phyloP scores from a whole-genome alignment of 2,329 filamentous ascomycete species.

The Aureobasidium leucospermi region DNA sequence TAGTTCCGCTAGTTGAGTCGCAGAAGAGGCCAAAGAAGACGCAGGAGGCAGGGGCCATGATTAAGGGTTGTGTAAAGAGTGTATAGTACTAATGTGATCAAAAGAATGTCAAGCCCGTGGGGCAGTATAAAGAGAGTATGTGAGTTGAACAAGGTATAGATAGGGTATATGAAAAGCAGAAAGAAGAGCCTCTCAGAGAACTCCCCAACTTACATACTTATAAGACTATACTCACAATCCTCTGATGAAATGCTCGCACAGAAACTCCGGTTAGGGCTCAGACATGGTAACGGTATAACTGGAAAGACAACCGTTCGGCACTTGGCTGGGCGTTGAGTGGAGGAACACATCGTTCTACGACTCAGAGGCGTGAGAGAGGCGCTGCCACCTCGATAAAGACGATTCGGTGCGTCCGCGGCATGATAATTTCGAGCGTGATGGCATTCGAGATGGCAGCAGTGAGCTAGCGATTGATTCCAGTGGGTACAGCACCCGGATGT shows the following conservation, averaged over 20 bases:
- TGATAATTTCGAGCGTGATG: background rate
- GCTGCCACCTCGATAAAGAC: background rate
- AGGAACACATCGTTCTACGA: background rate
- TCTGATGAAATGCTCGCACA: background rate
- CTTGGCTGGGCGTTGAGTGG: background rate
- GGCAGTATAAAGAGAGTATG: background rate
- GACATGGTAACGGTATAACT: slow-evolving; percentile 7
- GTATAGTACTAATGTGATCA: background rate
- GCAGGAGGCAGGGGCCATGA: background rate
- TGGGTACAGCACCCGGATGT: background rate
- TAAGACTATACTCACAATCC: background rate
- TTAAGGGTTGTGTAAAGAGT: background rate
- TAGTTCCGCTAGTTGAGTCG: background rate
- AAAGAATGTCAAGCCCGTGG: background rate
- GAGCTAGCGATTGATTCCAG: background rate
- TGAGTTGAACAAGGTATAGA: background rate
- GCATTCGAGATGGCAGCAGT: background rate
- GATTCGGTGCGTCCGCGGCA: background rate
- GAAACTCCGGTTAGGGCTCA: background rate
- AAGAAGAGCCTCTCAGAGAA: background rate
- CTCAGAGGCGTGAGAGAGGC: background rate
- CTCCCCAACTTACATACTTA: background rate
- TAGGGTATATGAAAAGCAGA: background rate
- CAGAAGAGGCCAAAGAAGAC: background rate
- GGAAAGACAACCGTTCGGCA: background rate